These are phyloP conservation scores for Abrus pulchellus DNA, from an alignment of 306 rosid species.

Conservation along the genomic window DNA sequence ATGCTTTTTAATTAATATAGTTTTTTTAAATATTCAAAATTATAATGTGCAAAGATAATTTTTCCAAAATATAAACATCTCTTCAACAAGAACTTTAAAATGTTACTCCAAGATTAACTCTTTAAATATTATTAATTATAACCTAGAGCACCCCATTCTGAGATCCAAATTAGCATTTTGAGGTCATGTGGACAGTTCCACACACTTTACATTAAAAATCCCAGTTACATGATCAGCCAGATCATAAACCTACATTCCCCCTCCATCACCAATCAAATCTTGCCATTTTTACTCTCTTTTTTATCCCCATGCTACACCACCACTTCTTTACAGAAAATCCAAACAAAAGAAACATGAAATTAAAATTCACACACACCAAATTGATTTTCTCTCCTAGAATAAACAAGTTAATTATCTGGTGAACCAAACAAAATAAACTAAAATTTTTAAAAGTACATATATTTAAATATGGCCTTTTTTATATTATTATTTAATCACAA, in stretches of 20 bases:
- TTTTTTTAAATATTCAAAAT: no score
- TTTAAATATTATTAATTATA: not conserved
- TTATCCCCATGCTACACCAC: not conserved
- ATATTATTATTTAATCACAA: no score
- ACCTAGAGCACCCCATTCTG: not conserved
- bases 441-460: no score
- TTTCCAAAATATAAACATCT: not conserved
- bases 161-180: not conserved
- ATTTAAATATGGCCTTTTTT: no score
- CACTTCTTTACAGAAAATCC: not conserved
- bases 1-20: no score
- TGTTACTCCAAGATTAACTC: no score
- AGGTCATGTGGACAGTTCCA: not conserved
- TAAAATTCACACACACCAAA: no score
- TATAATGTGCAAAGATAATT: no score
- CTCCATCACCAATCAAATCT: not conserved
- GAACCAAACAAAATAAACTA: no score
- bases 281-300: not conserved
- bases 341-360: no score
- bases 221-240: not conserved
- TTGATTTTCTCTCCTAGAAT: no score
- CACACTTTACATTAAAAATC: not conserved
- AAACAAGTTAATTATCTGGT: not conserved
- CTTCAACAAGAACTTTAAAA: not conserved
- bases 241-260: conserved; percentile 2